Evolutionary conservation across 306 rosid species (phyloP).

Genomic region (Mimosa bimucronata): DNA sequence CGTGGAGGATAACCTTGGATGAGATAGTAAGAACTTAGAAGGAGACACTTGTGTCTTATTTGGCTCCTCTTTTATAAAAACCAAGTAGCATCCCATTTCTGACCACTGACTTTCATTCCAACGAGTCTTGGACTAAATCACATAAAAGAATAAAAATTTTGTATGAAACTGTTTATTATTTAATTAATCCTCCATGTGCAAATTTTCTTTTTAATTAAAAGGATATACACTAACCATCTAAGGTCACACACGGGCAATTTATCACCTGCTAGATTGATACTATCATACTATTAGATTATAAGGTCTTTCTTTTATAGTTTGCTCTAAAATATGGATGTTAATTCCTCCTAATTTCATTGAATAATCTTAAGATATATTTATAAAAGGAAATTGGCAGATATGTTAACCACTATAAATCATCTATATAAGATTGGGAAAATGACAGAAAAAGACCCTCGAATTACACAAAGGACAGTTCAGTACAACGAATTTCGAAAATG

Average conservation of each 20-base stretch:
- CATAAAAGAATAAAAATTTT: background rate
- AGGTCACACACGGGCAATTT: too few species aligned
- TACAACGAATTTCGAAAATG: too few species aligned
- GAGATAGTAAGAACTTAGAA: background rate
- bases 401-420: too few species aligned
- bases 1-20: background rate
- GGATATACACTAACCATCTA: too few species aligned
- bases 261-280: too few species aligned
- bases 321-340: background rate
- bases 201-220: background rate
- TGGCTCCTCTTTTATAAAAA: background rate
- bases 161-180: too few species aligned
- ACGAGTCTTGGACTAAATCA: background rate
- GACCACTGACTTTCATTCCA: background rate
- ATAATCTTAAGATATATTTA: background rate
- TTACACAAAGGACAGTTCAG: too few species aligned
- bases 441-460: too few species aligned
- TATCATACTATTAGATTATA: too few species aligned
- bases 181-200: background rate
- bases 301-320: too few species aligned
- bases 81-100: background rate
- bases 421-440: too few species aligned
- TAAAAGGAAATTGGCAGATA: too few species aligned
- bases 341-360: background rate
- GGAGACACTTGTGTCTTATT: background rate